Percentiles rank a stretch among this genome's conserved stretches.
These are phyloP conservation scores for Pythium monospermum DNA, from an alignment of 352 stramenopile genomes.

Conservation along the genomic window DNA sequence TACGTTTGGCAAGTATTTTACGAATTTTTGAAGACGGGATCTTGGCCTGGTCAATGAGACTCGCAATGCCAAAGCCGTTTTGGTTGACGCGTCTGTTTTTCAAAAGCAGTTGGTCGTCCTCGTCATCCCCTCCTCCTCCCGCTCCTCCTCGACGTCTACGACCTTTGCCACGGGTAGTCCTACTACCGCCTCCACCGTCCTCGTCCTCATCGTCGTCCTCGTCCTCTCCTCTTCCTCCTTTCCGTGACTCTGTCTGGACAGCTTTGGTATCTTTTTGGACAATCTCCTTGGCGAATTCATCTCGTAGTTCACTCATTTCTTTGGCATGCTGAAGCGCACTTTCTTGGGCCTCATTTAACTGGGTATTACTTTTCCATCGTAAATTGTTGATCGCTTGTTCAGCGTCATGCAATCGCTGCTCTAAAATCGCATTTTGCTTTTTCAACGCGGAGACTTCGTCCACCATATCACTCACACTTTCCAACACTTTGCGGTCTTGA, in stretches of 20 bases:
- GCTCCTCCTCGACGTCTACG: slow-evolving; percentile 25
- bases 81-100: slow-evolving; percentile 63
- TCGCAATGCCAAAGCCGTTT: slow-evolving; percentile 65
- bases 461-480: slow-evolving; percentile 41
- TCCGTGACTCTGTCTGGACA: slow-evolving; percentile 33
- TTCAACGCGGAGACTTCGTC: slow-evolving; percentile 43
- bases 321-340: slow-evolving; percentile 21
- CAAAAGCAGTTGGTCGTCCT: slow-evolving; percentile 39
- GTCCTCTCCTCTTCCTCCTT: background rate
- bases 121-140: slow-evolving; percentile 23
- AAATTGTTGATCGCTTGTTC: slow-evolving; percentile 42
- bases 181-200: slow-evolving; percentile 16
- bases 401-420: slow-evolving; percentile 36
- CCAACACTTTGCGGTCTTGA: slow-evolving; percentile 58
- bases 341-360: slow-evolving; percentile 42
- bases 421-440: slow-evolving; percentile 25
- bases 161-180: background rate
- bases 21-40: slow-evolving; percentile 66
- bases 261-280: slow-evolving; percentile 34
- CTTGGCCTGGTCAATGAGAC: slow-evolving; percentile 68
- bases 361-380: slow-evolving; percentile 51
- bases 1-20: slow-evolving; percentile 71
- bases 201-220: slow-evolving; percentile 20
- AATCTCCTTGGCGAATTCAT: slow-evolving; percentile 27
- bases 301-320: slow-evolving; percentile 32